phyloP scores from a whole-genome alignment of 768 basidiomycete species.

The Rhodotorula taiwanensis region DNA sequence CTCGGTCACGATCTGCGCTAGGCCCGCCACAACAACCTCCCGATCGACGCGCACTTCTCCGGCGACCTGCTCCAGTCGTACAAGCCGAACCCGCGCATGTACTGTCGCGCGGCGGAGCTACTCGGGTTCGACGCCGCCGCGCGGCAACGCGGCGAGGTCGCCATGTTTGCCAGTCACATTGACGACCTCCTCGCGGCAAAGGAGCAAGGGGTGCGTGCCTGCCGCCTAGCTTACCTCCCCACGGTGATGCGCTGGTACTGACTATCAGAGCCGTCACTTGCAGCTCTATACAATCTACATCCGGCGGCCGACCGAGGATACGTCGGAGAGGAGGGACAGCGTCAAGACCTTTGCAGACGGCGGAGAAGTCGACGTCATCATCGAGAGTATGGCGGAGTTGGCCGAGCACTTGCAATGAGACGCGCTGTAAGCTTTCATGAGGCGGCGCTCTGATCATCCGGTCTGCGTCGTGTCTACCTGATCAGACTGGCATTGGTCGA shows the following conservation, averaged over 20 bases:
- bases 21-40: slow-evolving; percentile 25
- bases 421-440: too few species aligned
- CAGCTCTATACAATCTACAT: slow-evolving; percentile 30
- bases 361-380: slow-evolving; percentile 21
- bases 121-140: slow-evolving; percentile 10
- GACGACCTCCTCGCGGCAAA: slow-evolving; percentile 19
- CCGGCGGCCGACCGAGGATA: slow-evolving; percentile 18
- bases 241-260: not conserved
- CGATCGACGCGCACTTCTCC: slow-evolving; percentile 28
- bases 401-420: not conserved
- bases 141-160: slow-evolving; percentile 17
- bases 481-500: too few species aligned
- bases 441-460: too few species aligned
- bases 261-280: too few species aligned
- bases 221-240: not conserved
- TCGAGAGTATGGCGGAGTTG: not conserved
- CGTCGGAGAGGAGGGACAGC: slow-evolving; percentile 4
- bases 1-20: not conserved
- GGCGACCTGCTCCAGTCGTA: slow-evolving; percentile 31
- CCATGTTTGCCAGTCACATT: slow-evolving; percentile 16
- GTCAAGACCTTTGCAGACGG: slow-evolving; percentile 15
- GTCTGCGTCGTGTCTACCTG: too few species aligned
- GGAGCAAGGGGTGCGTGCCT: slow-evolving; percentile 14
- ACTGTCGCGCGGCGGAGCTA: slow-evolving; percentile 11
- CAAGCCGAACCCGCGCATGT: slow-evolving; percentile 32